Conservation (phyloP, 495 filamentous ascomycete species). For the Neurospora sp. region DNA sequence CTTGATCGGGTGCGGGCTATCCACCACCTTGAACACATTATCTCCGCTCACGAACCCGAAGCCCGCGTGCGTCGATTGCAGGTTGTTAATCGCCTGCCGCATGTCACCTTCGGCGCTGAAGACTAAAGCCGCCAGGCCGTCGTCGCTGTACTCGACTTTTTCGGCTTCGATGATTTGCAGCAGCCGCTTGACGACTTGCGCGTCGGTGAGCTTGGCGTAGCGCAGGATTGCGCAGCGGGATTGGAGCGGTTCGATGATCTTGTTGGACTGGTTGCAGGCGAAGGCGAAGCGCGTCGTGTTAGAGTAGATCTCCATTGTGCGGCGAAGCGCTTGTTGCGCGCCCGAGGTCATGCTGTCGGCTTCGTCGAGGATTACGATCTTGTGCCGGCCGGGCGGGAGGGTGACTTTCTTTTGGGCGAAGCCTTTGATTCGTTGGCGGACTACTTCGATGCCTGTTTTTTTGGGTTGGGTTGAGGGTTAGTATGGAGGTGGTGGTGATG, state of each 20-base stretch:
- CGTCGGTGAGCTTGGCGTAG: slow-evolving; percentile 85
- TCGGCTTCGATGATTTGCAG: slow-evolving; percentile 89
- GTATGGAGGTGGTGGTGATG: background rate
- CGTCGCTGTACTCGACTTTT: slow-evolving; percentile 76
- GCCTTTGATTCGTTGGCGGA: slow-evolving; percentile 96
- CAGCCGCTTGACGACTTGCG: slow-evolving; percentile 79
- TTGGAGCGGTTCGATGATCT: slow-evolving; percentile 97
- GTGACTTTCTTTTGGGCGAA: slow-evolving; percentile 99
- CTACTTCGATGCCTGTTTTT: slow-evolving; percentile 77
- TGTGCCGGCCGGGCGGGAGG: slow-evolving; percentile 80
- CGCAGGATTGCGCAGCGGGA: slow-evolving; percentile 94
- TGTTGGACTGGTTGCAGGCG: slow-evolving; percentile 97
- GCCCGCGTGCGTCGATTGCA: slow-evolving; percentile 90
- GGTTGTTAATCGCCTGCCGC: slow-evolving; percentile 97
- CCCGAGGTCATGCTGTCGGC: slow-evolving; percentile 96
- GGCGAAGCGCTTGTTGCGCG: slow-evolving; percentile 87
- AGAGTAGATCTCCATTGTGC: slow-evolving; percentile 99
- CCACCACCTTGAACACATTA: slow-evolving; percentile 97
- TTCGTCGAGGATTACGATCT: slow-evolving; percentile 95
- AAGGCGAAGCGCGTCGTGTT: slow-evolving; percentile 96
- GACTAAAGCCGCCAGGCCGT: slow-evolving; percentile 88
- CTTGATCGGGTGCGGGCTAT: slow-evolving; percentile 93
- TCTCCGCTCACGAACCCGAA: slow-evolving; percentile 96
- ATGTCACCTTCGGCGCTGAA: slow-evolving; percentile 98
- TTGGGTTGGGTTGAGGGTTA: slow-evolving; percentile 1